These are phyloP conservation scores for Trametes cinnabarina DNA, from an alignment of 768 basidiomycete species.

Conservation along the genomic window DNA sequence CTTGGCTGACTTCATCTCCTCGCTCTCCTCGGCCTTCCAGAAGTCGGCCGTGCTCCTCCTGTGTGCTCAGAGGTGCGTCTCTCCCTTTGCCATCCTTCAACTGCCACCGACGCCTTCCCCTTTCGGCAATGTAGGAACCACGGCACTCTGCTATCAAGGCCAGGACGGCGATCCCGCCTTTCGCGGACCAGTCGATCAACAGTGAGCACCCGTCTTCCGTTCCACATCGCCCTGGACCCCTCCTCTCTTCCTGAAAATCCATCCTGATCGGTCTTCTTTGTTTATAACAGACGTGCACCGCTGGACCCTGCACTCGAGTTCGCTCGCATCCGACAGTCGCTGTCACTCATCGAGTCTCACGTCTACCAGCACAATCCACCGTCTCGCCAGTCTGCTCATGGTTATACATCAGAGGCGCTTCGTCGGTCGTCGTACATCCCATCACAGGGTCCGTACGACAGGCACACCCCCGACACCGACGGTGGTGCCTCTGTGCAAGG, in stretches of 20 bases:
- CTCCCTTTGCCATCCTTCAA: not conserved
- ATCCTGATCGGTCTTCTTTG: conserved; percentile 15
- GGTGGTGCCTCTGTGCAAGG: conserved; percentile 42
- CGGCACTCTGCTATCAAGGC: conserved; percentile 76
- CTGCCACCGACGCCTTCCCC: conserved; percentile 12
- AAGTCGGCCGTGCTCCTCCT: conserved; percentile 86
- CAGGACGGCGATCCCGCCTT: conserved; percentile 52
- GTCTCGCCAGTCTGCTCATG: conserved; percentile 13
- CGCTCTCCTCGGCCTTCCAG: conserved; percentile 37
- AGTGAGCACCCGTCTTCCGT: conserved; percentile 37
- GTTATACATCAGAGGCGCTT: conserved; percentile 24
- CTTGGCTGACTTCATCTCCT: conserved; percentile 19
- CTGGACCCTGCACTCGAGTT: conserved; percentile 65
- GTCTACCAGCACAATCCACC: conserved; percentile 38
- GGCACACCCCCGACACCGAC: conserved; percentile 52
- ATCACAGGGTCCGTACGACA: conserved; percentile 27
- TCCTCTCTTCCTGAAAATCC: conserved; percentile 11
- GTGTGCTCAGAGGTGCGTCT: conserved; percentile 71
- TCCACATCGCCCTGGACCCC: not conserved
- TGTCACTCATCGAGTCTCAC: conserved; percentile 64
- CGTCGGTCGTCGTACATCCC: conserved; percentile 27
- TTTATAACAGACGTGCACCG: conserved; percentile 35
- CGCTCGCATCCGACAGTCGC: conserved; percentile 63
- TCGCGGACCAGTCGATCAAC: conserved; percentile 53
- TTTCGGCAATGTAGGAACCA: conserved; percentile 54